Conservation (phyloP, 192 early-diverging fungal genomes). For the Rhizophagus prolifer region DNA sequence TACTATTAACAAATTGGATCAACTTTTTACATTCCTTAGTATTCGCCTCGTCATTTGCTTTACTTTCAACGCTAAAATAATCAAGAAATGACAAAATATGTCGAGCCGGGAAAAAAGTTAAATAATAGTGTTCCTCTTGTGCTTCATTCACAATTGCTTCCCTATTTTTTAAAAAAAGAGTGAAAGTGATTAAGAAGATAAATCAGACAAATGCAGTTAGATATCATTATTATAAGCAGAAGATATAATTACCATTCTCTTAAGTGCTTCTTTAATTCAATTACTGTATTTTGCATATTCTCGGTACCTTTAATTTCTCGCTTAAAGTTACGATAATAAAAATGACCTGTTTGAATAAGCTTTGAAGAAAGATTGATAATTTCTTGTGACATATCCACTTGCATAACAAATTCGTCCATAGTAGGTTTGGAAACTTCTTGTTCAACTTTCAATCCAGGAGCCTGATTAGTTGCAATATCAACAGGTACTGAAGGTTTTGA, state of each 20-base stretch:
- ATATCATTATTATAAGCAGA: too few species aligned
- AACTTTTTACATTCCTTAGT: not conserved
- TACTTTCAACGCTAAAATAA: constrained; percentile 3
- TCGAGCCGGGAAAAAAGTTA: constrained; percentile 25
- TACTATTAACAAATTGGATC: not conserved
- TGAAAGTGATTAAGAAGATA: too few species aligned
- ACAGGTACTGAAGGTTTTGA: constrained; percentile 7
- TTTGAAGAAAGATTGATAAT: constrained; percentile 24
- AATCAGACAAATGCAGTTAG: too few species aligned
- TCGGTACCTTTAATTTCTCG: not conserved
- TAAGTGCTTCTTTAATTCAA: constrained; percentile 12
- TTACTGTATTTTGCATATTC: constrained; percentile 12
- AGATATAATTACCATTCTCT: not conserved
- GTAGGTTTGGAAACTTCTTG: not conserved
- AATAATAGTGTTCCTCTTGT: constrained; percentile 30
- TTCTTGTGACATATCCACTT: constrained; percentile 28
- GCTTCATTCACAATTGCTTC: constrained; percentile 3
- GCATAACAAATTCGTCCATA: constrained; percentile 25
- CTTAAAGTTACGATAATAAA: constrained; percentile 30
- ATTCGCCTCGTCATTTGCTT: not conserved
- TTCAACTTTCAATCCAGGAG: not conserved
- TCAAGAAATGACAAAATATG: constrained; percentile 31
- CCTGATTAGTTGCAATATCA: not conserved
- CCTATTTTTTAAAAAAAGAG: not conserved
- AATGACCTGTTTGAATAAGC: constrained; percentile 31